phyloP scores from a whole-genome alignment of 768 basidiomycete species.

The Agrocybe pediades region DNA sequence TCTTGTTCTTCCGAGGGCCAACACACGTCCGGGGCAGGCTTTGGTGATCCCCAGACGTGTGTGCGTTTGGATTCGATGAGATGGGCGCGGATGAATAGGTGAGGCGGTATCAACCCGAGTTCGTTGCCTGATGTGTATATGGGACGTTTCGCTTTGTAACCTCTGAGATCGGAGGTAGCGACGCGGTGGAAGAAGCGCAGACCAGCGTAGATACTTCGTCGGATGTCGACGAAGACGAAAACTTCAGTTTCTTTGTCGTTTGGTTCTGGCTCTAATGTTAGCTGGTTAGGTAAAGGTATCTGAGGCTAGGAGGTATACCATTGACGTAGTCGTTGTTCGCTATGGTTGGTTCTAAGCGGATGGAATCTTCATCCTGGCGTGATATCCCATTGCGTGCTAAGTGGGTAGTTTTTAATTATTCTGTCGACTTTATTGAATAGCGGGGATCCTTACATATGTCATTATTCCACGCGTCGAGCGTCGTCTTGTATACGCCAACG shows the following conservation, averaged over 20 bases:
- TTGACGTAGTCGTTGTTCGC: constrained; percentile 15
- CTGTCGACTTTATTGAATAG: too few relatives aligned
- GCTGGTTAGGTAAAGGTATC: too few relatives aligned
- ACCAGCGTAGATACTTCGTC: constrained; percentile 11
- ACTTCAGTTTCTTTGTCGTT: constrained; percentile 15
- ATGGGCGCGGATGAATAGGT: constrained; percentile 14
- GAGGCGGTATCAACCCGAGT: constrained; percentile 18
- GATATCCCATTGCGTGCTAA: constrained; percentile 23
- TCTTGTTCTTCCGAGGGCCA: not conserved
- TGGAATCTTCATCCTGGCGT: constrained; percentile 17
- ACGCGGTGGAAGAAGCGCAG: constrained; percentile 20
- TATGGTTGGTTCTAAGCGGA: constrained; percentile 17
- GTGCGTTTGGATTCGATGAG: constrained; percentile 11
- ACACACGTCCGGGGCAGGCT: not conserved
- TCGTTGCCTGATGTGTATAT: constrained; percentile 20
- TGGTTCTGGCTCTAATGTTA: constrained; percentile 7
- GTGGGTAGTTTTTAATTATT: too few relatives aligned
- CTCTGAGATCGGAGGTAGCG: constrained; percentile 8
- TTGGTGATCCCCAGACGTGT: constrained; percentile 16
- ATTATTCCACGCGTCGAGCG: too few relatives aligned
- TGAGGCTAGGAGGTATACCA: constrained; percentile 7
- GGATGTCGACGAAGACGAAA: constrained; percentile 20
- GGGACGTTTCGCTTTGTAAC: constrained; percentile 5
- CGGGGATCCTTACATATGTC: constrained; percentile 18
- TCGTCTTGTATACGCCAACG: too few relatives aligned